Evolutionary conservation across 768 basidiomycete species (phyloP), one percentile per base, ranked within the genome.

Genomic region (Tylopilus rubrobrunneus): DNA sequence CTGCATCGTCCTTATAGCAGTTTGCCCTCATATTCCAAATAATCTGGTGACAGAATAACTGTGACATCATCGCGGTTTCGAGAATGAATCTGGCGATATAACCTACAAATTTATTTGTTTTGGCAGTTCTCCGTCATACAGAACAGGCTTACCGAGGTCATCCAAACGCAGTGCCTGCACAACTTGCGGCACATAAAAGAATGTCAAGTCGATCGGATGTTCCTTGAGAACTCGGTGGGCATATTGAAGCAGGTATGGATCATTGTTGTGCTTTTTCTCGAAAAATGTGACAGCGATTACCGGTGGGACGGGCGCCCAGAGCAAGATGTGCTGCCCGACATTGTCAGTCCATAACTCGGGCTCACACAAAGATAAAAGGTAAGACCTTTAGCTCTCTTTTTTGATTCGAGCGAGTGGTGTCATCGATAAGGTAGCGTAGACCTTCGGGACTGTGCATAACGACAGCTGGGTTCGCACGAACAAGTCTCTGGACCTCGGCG

Each of bases 11-110:
- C 62, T 89, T 92, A 69, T 85, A 97, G 57, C 90, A 93, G 64
- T 99, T 99, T 5, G 97, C 97, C 64, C 96, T 96, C 97, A 98
- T 98, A 69, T 98, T 99, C 97, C 97, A 99, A 57, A 99, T 92
- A 58, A 98, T 98, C 74, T 99, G 97, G 67, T 99, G 97, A 66
- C 97, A 99, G 75, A 99, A 99, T 23, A 93, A 72, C 67, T 96
- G 95, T 2, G 96, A 98, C 49, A 98, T 92, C 73, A 92, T 96
- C 7, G 96, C 88, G 0, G 95, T 97, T 74, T 98, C 95, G 59
- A 94, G 93, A 61, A 98, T 92, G 78, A 98, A 99, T 21, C 86
- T 84, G 53, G 88, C 83, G 28, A 98, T 92, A 71, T 98, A 98
- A 17, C 92, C 96, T 95, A 57, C 3, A 29, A 9, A 15, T 45